These are phyloP conservation scores for Aspergillus oerlinghausenensis DNA, from an alignment of 2,329 filamentous ascomycete genomes.

Conservation along the genomic window DNA sequence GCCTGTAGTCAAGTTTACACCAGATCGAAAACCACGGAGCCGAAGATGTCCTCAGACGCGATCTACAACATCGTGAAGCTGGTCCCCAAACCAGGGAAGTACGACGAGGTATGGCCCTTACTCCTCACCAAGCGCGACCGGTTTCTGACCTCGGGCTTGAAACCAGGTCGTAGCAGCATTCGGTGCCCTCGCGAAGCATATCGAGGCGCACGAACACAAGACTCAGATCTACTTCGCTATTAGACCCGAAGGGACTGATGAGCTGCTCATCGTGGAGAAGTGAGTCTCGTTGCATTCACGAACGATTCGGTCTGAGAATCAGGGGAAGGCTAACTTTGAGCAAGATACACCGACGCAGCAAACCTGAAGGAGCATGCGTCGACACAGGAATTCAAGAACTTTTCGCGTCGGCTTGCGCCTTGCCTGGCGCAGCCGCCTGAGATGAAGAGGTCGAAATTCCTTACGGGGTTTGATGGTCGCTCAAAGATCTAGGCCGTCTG, in stretches of 20 bases:
- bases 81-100: constrained; percentile 16
- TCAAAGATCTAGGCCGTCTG: constrained; percentile 6
- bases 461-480: constrained; percentile 15
- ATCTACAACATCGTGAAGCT: constrained; percentile 19
- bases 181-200: constrained; percentile 12
- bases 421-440: constrained; percentile 12
- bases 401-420: constrained; percentile 10
- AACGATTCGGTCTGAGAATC: not conserved
- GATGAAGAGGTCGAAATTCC: constrained; percentile 11
- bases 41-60: constrained; percentile 7
- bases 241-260: constrained; percentile 11
- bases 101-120: constrained; percentile 11
- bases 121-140: not conserved
- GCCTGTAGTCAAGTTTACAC: not conserved
- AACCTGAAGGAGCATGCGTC: constrained; percentile 14
- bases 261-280: constrained; percentile 19
- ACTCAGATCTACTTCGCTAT: constrained; percentile 19
- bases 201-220: constrained; percentile 15
- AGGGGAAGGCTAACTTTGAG: not conserved
- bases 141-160: not conserved
- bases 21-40: not conserved
- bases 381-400: constrained; percentile 13
- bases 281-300: constrained; percentile 1
- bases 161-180: constrained; percentile 14
- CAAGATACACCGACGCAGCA: constrained; percentile 14